Evolutionary conservation across 2,329 filamentous ascomycete genomes (phyloP), one percentile per base, ranked within the genome.

Genomic region (Sordariomycetes sp.): DNA sequence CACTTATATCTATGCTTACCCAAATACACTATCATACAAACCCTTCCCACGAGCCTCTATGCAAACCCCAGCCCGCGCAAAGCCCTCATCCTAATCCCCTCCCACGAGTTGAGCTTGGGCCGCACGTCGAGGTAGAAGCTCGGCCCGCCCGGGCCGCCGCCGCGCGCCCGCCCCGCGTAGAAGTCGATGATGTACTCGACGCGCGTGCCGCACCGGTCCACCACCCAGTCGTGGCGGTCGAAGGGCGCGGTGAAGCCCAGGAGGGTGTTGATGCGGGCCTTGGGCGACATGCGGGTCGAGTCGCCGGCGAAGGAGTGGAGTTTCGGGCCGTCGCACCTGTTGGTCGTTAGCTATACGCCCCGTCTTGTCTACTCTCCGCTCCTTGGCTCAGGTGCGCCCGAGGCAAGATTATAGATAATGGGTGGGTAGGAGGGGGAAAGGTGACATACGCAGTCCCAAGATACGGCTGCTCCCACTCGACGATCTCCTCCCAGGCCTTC

Each of bases 131-230:
- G 71, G 64, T 86, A 87, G 67, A 88, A 88, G 62, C 83, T 86
- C 6, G 77, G 73, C 0, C 68, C 72, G 4, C 14, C 34, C n/a
- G 25, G 22, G 18, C 14, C 22, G 64, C 73, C 70, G 28, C 70
- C 66, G 16, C 20, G 68, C 64, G 34, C 68, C 67, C 80, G 76
- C 0, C 94, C 94, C 5, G 90, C 85, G 69, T 99, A 99, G 66
- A 99, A 99, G 72, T 99, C 94, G 71, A 99, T 99, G 46, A 99
- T 88, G 70, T 99, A 99, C 66, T 97, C 94, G 54, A 99, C 76
- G 66, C 83, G 83, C 22, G 78, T 87, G 34, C 89, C 93, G 69
- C 94, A 97, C 56, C 94, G 80, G 72, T 99, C 92, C 40, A 99
- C 87, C 25, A 97, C 85, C 94, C 94, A 99, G 71, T 99, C 94